Evolutionary conservation across 345 rosid genomes (phyloP).

Genomic region (Luvunga scandens): DNA sequence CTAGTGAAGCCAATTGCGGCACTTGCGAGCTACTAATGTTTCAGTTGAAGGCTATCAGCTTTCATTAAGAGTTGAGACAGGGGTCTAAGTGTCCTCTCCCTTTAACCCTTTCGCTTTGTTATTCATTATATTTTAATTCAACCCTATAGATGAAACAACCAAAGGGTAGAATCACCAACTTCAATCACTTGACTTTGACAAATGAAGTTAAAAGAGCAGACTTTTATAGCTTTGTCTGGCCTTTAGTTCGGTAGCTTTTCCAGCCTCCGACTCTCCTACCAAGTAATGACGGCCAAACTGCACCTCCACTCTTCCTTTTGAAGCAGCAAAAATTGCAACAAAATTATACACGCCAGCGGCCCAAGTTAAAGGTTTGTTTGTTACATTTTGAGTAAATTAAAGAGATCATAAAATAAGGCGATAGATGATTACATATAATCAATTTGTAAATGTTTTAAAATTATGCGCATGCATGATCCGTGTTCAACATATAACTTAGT

Average conservation of each 20-base stretch:
- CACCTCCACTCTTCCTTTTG: background rate
- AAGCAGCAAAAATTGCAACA: background rate
- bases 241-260: too few relatives aligned
- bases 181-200: too few relatives aligned
- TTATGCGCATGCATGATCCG: background rate
- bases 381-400: slow-evolving; percentile 3
- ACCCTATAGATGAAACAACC: too few relatives aligned
- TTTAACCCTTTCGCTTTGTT: too few relatives aligned
- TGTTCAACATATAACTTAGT: background rate
- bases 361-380: background rate
- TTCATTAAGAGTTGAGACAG: background rate
- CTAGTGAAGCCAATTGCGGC: background rate
- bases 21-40: background rate
- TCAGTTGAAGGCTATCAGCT: background rate
- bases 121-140: too few relatives aligned
- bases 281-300: background rate
- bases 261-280: too few relatives aligned
- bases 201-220: too few relatives aligned
- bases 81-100: too few relatives aligned
- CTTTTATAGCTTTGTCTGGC: too few relatives aligned
- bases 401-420: background rate
- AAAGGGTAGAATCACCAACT: too few relatives aligned
- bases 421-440: background rate
- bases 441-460: background rate
- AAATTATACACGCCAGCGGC: background rate